Evolutionary conservation across 805 yeast species (phyloP).

Genomic region (Suhomyces xylopsoci): DNA sequence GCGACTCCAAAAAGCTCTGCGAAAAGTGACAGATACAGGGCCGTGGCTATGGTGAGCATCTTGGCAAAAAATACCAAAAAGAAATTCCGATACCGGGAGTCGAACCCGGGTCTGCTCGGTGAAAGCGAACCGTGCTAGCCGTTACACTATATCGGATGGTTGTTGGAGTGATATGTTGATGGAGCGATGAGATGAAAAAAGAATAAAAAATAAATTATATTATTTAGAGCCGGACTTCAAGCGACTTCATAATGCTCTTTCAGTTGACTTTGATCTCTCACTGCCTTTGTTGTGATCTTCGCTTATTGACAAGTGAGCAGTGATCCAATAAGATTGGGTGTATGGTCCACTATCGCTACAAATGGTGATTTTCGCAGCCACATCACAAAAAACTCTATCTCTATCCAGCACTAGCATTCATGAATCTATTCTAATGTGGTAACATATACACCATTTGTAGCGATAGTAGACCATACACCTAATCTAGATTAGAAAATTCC

Average conservation of each 20-base stretch:
- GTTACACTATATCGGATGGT: conserved; percentile 70
- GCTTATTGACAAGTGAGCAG: too few species aligned
- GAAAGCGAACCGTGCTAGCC: conserved; percentile 82
- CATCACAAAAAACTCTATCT: not conserved
- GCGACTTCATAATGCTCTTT: too few species aligned
- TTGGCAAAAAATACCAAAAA: not conserved
- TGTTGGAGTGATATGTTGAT: not conserved
- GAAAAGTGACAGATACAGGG: not conserved
- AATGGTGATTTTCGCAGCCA: not conserved
- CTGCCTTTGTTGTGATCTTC: not conserved
- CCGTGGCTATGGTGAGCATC: not conserved
- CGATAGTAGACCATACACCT: too few species aligned
- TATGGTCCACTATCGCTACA: too few species aligned
- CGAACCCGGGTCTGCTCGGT: conserved; percentile 84
- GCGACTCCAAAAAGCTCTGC: not conserved
- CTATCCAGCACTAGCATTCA: not conserved
- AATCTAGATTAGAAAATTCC: too few species aligned
- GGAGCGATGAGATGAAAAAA: not conserved
- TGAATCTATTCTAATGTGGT: too few species aligned
- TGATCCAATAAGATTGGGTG: too few species aligned
- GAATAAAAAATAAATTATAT: too few species aligned
- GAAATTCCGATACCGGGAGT: conserved; percentile 75
- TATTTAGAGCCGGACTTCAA: not conserved
- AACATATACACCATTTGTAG: too few species aligned
- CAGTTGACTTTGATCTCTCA: too few species aligned